A percentile compares a stretch with the other conserved stretches of the same genome.
These are phyloP conservation scores for Botryotinia calthae DNA, from an alignment of 2,329 filamentous ascomycete species.

Conservation along the genomic window DNA sequence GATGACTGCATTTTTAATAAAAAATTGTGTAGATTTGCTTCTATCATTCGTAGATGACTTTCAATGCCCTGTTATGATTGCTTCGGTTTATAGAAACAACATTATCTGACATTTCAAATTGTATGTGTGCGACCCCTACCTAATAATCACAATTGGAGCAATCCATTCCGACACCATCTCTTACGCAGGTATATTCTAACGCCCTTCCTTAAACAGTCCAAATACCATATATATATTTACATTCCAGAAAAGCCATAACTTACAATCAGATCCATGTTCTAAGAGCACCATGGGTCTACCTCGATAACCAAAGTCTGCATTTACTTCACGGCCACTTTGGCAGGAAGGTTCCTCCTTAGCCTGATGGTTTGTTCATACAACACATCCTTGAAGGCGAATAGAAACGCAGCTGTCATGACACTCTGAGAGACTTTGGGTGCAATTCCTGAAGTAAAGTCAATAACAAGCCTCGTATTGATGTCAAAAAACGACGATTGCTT, in stretches of 20 bases:
- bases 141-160: neutral
- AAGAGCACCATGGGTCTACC: neutral
- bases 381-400: constrained; percentile 98
- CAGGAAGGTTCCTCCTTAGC: constrained; percentile 48
- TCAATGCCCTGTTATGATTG: neutral
- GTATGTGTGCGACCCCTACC: neutral
- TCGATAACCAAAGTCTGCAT: neutral
- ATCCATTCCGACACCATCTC: constrained; percentile 3
- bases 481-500: constrained; percentile 36
- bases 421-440: constrained; percentile 96
- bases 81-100: neutral
- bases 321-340: constrained; percentile 26
- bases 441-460: constrained; percentile 61
- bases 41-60: neutral
- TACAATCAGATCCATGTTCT: constrained; percentile 11
- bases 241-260: constrained; percentile 7
- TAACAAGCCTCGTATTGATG: neutral
- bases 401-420: constrained; percentile 89
- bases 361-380: constrained; percentile 80
- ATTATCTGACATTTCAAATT: neutral
- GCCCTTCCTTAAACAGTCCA: constrained; percentile 8
- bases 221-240: constrained; percentile 5
- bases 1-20: neutral
- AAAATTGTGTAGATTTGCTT: neutral
- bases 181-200: constrained; percentile 7